A percentile compares a stretch with the other conserved stretches of the same genome.
These are phyloP conservation scores for Aureobasidium sp. DNA, from an alignment of 2,329 filamentous ascomycete genomes.

Conservation along the genomic window DNA sequence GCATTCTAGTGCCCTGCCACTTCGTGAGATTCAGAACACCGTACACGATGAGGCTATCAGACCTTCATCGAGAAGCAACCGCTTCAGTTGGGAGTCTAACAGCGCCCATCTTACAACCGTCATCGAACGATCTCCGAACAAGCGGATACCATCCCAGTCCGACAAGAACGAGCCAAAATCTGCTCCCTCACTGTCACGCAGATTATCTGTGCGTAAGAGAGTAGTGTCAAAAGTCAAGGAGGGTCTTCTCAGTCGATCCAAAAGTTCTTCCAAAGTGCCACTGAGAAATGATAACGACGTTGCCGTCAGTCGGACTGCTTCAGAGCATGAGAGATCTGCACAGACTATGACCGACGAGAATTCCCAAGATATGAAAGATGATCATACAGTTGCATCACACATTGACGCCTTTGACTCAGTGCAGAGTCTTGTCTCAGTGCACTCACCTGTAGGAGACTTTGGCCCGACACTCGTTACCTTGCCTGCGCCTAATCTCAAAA, in stretches of 20 bases:
- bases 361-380: not conserved
- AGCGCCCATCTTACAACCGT: not conserved
- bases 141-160: not conserved
- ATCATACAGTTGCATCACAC: not conserved
- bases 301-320: not conserved
- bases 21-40: not conserved
- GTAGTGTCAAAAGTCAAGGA: conserved; percentile 29
- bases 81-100: conserved; percentile 1
- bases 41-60: not conserved
- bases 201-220: conserved; percentile 28
- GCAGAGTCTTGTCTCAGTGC: not conserved
- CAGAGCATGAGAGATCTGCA: not conserved
- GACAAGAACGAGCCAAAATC: not conserved
- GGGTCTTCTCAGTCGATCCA: conserved; percentile 24
- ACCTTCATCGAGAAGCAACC: not conserved
- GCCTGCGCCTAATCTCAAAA: not conserved
- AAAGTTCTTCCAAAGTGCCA: conserved; percentile 18
- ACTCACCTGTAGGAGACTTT: not conserved
- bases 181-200: conserved; percentile 19
- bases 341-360: not conserved
- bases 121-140: not conserved
- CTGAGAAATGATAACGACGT: conserved; percentile 7
- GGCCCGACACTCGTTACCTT: not conserved
- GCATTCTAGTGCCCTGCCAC: not conserved
- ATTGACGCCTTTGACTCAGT: not conserved